Base-by-base conservation (phyloP, 805 yeast genomes). In the Yamadazyma philogaea region DNA sequence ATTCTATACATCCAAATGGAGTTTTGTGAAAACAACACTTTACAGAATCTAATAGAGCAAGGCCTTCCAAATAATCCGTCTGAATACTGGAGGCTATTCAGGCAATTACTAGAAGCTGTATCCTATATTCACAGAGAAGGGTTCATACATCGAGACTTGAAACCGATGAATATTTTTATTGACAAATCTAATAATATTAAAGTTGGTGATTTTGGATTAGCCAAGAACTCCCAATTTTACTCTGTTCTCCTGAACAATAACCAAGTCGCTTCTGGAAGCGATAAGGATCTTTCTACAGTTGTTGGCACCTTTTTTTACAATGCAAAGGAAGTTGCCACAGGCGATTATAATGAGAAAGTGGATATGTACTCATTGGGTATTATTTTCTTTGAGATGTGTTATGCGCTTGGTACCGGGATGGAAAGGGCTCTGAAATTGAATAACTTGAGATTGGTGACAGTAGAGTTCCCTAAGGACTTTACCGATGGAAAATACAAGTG, bases 1-100 rank as follows among this genome's bases (percentile, higher is more conserved):
- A 88, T 95, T 0, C 64, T 93, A 22, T 93, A 87, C 59, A 93
- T 93, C 51, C 99, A 93, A 58, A 93, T 93, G 99, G 99, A 93
- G 61, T 93, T 93, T 55, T 93, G 99, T 64, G 99, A 93, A 56
- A 93, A 91, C 57, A 87, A 87, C 44, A 91, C 99, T 0, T 64
- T 93, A 21, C 76, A 77, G 39, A 96, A 93, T 63, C 67, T 93
- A 47, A 91, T 93, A 36, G 77, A 74, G 41, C 77, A 79, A 31
- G 89, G 88, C 0, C 69, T 93, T 10, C 85, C 82, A 4, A 67
- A 67, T 7, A 79, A 85, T 37, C 69, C 87, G 0, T 84, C 79
- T 45, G 95, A 87, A 52, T 91, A 90, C 57, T 93, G 97, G 96
- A 72, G 96, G 45, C 69, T 91, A 4, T 76, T 93, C 49, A 72